Evolutionary conservation across 1,139 yeast species (phyloP), one percentile per base, ranked within the genome.

Genomic region (Yamadazyma friedrichii): DNA sequence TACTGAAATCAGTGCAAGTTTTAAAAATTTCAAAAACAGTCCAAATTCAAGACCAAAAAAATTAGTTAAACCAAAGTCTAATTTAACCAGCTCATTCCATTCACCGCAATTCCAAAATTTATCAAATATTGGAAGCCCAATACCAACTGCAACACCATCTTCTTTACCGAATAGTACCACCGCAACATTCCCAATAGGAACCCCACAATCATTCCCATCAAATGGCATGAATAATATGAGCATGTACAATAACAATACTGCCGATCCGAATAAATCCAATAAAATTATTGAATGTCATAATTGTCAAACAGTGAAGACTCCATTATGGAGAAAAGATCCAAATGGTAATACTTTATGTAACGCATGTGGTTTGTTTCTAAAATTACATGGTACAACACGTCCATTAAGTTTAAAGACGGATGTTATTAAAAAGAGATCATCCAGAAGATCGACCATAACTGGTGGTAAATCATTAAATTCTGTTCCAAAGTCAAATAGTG

Each of bases 361-460:
- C 53, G 84, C 84, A 0, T 78, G 84, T 60, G 83, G 84, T 1
- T 61, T 78, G 31, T 78, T 78, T 48, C 65, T 74, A 47, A 78
- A 78, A 55, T 58, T 78, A 31, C 83, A 78, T 50, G 84, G 84
- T 24, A 78, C 78, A 9, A 76, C 77, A 4, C 56, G 83, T 36
- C 83, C 82, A 6, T 64, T 76, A 39, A 65, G 93, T 33, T 67
- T 91, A 51, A 91, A 91, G 61, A 88, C 96, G 3, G 96, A 89
- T 63, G 89, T 89, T 11, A 91, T 91, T 55, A 88, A 88, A 64
- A 84, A 93, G 44, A 76, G 97, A 56, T 49, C 50, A n/a, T 41
- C 49, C 5, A 40, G 53, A 35, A 45, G 48, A 40, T 37, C 46
- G 1, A 20, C 24, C 8, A 20, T 20, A 20, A 29, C 38, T 16